Percentiles rank a stretch among this genome's conserved stretches.
These are phyloP conservation scores for Pseudocercospora macadamiae DNA, from an alignment of 2,329 filamentous ascomycete genomes.

Conservation along the genomic window DNA sequence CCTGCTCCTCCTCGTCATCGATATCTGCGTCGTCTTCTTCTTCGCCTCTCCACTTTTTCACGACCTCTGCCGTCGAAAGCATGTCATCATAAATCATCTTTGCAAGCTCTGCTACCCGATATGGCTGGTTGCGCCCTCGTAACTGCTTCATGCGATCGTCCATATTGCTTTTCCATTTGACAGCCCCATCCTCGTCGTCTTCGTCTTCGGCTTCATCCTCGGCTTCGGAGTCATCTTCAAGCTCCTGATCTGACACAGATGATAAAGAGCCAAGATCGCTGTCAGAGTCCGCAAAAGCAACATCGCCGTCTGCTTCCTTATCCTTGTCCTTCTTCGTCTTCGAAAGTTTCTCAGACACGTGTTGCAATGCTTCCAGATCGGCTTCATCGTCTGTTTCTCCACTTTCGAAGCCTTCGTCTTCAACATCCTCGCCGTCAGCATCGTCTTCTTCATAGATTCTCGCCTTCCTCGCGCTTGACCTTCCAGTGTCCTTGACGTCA, in stretches of 20 bases:
- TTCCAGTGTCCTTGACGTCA: constrained; percentile 42
- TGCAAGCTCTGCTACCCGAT: constrained; percentile 79
- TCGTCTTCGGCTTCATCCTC: constrained; percentile 65
- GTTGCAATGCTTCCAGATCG: constrained; percentile 38
- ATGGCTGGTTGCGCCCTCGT: constrained; percentile 71
- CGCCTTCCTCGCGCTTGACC: constrained; percentile 51
- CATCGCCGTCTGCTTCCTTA: constrained; percentile 62
- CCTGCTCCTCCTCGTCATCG: constrained; percentile 63
- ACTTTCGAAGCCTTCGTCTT: constrained; percentile 53
- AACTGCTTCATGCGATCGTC: constrained; percentile 71
- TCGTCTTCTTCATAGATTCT: constrained; percentile 54
- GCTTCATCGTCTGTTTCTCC: constrained; percentile 61
- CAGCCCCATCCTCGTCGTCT: constrained; percentile 68
- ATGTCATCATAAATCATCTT: constrained; percentile 86
- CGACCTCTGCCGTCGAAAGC: constrained; percentile 72
- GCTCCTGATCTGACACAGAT: constrained; percentile 58
- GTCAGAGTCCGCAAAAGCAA: constrained; percentile 94
- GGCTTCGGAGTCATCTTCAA: constrained; percentile 53
- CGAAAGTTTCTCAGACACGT: constrained; percentile 54
- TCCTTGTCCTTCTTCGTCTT: constrained; percentile 55
- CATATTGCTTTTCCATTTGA: constrained; percentile 89
- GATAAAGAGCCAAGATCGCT: constrained; percentile 93
- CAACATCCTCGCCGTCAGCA: constrained; percentile 55
- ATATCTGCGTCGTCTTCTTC: constrained; percentile 55
- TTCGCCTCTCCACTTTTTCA: constrained; percentile 79